Base-by-base conservation (phyloP, 169 alveolate species). In the Perkinsus chesapeaki region DNA sequence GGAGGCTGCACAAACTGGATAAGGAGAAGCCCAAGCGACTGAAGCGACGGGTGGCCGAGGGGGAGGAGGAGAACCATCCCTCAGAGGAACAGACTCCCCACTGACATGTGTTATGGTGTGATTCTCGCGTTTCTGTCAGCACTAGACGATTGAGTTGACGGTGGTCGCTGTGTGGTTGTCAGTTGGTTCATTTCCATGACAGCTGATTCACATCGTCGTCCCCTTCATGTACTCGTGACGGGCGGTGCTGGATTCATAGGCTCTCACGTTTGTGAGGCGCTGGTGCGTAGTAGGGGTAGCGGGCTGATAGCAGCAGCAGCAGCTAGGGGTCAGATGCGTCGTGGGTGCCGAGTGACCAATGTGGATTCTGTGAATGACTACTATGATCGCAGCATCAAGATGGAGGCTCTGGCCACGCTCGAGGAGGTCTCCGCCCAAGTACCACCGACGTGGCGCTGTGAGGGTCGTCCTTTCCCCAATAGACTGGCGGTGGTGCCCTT, bases 231-330 rank as follows among this genome's bases (percentile, higher is more conserved):
- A 39, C 91, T 94, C 39, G 93, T 94, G 73, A 94, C 96, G 9
- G 96, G 96, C 38, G 93, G 94, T 0, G 96, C 94, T 16, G 96
- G 96, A 39, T 94, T 94, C 91, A 82, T 94, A 7, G 96, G 94
- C 39, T 31, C 60, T 91, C 93, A 36, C 47, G 48, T 73, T 0
- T 3, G 36, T 16, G 95, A 91, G 91, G 91, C 39, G 73, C 94
- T 93, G 82, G 82, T 60, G n/a, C n/a, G n/a, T n/a, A n/a, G n/a
- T n/a, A n/a, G n/a, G n/a, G n/a, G n/a, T n/a, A n/a, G n/a, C n/a
- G n/a, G n/a, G n/a, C n/a, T n/a, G n/a, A 60, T 60, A 34, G 1
- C 31, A 34, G 3, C 82, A 34, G 12, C 60, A 43, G 82, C 82
- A 1, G 82, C 31, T 23, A 7, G 3, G 82, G 3, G 82, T 16